These are phyloP conservation scores for Candida nanaspora DNA, from an alignment of 805 yeast species.

Conservation along the genomic window DNA sequence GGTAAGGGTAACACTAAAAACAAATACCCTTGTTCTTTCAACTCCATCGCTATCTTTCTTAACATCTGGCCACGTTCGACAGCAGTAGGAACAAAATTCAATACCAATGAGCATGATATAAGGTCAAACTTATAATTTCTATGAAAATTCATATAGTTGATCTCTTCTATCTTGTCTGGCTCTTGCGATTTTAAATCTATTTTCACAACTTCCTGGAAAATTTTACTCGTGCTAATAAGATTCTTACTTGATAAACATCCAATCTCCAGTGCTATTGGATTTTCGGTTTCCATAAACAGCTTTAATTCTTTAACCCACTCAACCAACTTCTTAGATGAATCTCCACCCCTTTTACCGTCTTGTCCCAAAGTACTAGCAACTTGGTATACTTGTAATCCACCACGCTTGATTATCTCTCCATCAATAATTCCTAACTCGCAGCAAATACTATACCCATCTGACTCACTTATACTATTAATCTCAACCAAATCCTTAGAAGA, in stretches of 20 bases:
- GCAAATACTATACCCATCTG: neutral
- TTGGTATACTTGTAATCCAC: slow-evolving; percentile 79
- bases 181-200: slow-evolving; percentile 81
- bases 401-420: slow-evolving; percentile 53
- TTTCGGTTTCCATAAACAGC: slow-evolving; percentile 1
- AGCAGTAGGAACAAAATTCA: slow-evolving; percentile 81
- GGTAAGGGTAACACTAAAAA: slow-evolving; percentile 88
- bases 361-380: slow-evolving; percentile 85
- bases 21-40: slow-evolving; percentile 27
- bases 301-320: slow-evolving; percentile 51
- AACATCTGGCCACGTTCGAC: slow-evolving; percentile 74
- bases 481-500: neutral
- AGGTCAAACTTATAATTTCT: slow-evolving; percentile 47
- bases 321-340: slow-evolving; percentile 76
- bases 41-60: slow-evolving; percentile 35
- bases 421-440: slow-evolving; percentile 46
- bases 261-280: slow-evolving; percentile 58
- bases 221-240: slow-evolving; percentile 50
- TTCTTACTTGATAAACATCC: slow-evolving; percentile 74
- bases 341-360: slow-evolving; percentile 74
- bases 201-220: slow-evolving; percentile 46
- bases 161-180: slow-evolving; percentile 54
- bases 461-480: neutral
- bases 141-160: slow-evolving; percentile 79
- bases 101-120: slow-evolving; percentile 77